phyloP scores from a whole-genome alignment of 2,329 filamentous ascomycete species.

The Neodidymelliopsis sp. region DNA sequence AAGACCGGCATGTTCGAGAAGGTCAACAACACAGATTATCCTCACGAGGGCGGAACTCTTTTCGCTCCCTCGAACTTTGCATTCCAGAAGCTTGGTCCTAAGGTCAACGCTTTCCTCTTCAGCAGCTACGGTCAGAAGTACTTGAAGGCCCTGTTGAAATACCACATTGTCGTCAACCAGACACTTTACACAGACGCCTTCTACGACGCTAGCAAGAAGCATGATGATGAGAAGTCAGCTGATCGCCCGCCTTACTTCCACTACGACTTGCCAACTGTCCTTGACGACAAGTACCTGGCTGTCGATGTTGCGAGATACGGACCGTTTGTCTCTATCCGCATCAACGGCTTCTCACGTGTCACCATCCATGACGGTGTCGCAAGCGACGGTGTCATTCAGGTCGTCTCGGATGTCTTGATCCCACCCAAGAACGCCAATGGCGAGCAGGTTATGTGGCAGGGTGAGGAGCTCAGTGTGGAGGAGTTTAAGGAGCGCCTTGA shows the following conservation, averaged over 20 bases:
- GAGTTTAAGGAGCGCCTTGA: constrained; percentile 64
- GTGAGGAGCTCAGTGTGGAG: constrained; percentile 64
- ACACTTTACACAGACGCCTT: constrained; percentile 86
- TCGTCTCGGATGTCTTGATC: constrained; percentile 75
- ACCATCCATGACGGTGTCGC: constrained; percentile 74
- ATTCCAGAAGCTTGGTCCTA: constrained; percentile 76
- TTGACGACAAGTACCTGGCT: constrained; percentile 70
- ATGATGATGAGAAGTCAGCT: constrained; percentile 28
- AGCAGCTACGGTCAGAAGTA: constrained; percentile 76
- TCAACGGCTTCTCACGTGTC: constrained; percentile 77
- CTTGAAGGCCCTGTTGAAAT: constrained; percentile 78
- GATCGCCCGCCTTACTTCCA: constrained; percentile 60
- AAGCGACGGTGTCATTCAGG: constrained; percentile 83
- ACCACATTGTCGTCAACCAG: constrained; percentile 76
- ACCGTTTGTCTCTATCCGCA: constrained; percentile 73
- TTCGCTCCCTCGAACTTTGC: constrained; percentile 84
- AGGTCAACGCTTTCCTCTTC: constrained; percentile 85
- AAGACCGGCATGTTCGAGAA: constrained; percentile 75
- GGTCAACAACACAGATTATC: constrained; percentile 58
- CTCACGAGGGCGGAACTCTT: constrained; percentile 72
- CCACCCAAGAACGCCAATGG: constrained; percentile 66
- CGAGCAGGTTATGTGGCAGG: constrained; percentile 48
- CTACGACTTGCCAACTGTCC: constrained; percentile 75
- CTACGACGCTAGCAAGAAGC: constrained; percentile 61
- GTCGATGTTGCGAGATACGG: constrained; percentile 75